These are phyloP conservation scores for Globisporangium nagaii DNA, from an alignment of 352 stramenopile species.

Conservation along the genomic window DNA sequence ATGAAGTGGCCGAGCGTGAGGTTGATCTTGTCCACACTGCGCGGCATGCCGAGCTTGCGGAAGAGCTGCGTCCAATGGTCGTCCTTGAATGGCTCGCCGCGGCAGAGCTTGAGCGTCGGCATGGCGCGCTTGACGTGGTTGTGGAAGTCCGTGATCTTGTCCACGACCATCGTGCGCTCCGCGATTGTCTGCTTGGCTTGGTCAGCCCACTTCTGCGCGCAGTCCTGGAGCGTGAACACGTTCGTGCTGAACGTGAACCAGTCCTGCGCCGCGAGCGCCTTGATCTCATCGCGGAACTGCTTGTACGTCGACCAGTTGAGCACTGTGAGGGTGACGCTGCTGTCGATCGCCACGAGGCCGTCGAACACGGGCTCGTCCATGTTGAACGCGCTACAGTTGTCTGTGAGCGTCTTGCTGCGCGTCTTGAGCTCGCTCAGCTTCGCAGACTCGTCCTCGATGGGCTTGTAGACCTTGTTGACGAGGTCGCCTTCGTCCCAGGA, in stretches of 20 bases:
- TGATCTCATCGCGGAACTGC: conserved; percentile 80
- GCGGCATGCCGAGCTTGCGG: conserved; percentile 87
- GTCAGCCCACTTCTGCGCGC: conserved; percentile 88
- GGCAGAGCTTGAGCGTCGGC: conserved; percentile 91
- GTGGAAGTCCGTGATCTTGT: conserved; percentile 76
- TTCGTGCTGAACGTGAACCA: conserved; percentile 94
- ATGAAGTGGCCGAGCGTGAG: conserved; percentile 92
- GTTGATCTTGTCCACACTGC: conserved; percentile 81
- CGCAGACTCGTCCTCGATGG: conserved; percentile 81
- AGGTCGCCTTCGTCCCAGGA: conserved; percentile 75
- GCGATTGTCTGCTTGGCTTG: conserved; percentile 59
- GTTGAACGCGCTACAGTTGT: conserved; percentile 86
- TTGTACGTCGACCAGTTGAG: conserved; percentile 85
- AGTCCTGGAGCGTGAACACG: conserved; percentile 91
- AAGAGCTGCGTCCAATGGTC: conserved; percentile 95
- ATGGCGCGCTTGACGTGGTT: conserved; percentile 86
- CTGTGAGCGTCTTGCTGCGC: conserved; percentile 44
- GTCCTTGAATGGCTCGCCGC: conserved; percentile 94
- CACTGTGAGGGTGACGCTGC: conserved; percentile 63
- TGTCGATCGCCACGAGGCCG: conserved; percentile 63
- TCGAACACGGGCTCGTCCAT: conserved; percentile 85
- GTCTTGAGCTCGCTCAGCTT: conserved; percentile 74
- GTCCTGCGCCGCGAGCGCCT: conserved; percentile 69
- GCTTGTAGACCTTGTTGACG: conserved; percentile 60
- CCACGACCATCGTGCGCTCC: conserved; percentile 60